These are phyloP conservation scores for Lasiodiplodia hormozganensis DNA, from an alignment of 2,329 filamentous ascomycete species.

Conservation along the genomic window DNA sequence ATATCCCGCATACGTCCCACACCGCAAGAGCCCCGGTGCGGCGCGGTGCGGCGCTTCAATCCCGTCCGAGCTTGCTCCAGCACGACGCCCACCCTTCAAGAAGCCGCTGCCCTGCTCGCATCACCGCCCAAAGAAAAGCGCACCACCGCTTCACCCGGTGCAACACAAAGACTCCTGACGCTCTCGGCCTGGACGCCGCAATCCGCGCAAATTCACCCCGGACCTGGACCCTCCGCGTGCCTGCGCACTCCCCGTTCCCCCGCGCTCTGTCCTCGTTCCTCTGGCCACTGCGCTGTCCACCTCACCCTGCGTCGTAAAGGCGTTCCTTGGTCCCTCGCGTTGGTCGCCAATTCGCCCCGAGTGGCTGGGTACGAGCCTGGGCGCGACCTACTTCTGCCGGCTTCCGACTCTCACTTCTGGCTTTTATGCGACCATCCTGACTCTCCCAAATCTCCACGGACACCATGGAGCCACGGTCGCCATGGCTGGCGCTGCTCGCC, in stretches of 20 bases:
- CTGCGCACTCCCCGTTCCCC: neutral
- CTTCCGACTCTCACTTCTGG: constrained; percentile 13
- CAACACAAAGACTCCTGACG: neutral
- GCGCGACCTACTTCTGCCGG: constrained; percentile 6
- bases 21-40: constrained; percentile 21
- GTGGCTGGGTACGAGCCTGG: constrained; percentile 19
- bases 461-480: constrained; percentile 22
- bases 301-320: constrained; percentile 13
- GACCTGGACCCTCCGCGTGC: constrained; percentile 11
- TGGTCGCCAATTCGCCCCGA: neutral
- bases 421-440: neutral
- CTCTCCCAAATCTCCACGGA: neutral
- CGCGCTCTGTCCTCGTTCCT: constrained; percentile 1
- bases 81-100: constrained; percentile 1
- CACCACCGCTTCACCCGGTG: neutral
- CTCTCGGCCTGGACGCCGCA: constrained; percentile 13
- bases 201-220: neutral
- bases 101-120: neutral
- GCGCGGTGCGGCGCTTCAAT: constrained; percentile 11
- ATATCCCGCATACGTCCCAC: constrained; percentile 12
- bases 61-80: constrained; percentile 19
- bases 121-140: neutral
- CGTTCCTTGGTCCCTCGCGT: constrained; percentile 15
- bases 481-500: constrained; percentile 27
- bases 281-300: constrained; percentile 3